A percentile compares a stretch with the other conserved stretches of the same genome.
Evolutionary conservation across 768 basidiomycete genomes (phyloP).

Genomic region (Suillus spraguei): DNA sequence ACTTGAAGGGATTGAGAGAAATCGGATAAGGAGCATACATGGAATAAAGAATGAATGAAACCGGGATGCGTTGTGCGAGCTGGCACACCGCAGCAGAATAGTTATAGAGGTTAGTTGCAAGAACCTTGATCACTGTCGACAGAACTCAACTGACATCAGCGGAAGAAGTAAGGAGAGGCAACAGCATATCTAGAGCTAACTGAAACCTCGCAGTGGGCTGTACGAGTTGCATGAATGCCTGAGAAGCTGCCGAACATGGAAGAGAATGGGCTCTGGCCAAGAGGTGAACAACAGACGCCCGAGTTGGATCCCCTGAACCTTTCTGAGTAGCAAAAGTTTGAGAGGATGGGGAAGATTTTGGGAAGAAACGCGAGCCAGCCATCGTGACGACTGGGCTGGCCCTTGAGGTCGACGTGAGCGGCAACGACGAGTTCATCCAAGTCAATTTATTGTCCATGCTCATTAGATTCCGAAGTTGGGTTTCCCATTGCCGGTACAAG

Average conservation of each 20-base stretch:
- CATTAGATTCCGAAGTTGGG: conserved; percentile 12
- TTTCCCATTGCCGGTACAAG: conserved; percentile 3
- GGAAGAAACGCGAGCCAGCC: conserved; percentile 36
- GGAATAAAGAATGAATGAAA: conserved; percentile 78
- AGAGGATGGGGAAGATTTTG: conserved; percentile 33
- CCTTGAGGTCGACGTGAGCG: conserved; percentile 35
- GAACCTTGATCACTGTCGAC: conserved; percentile 14
- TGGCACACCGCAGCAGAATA: conserved; percentile 29
- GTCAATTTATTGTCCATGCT: conserved; percentile 35
- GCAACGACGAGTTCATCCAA: conserved; percentile 31
- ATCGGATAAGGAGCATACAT: conserved; percentile 82
- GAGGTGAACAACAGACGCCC: conserved; percentile 68
- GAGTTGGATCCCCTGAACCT: conserved; percentile 45
- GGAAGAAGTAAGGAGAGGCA: conserved; percentile 65
- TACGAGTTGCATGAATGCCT: conserved; percentile 75
- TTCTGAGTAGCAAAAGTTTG: conserved; percentile 34
- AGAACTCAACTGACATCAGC: conserved; percentile 51
- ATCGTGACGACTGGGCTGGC: conserved; percentile 25
- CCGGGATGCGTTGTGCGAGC: conserved; percentile 76
- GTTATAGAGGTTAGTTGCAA: conserved; percentile 16
- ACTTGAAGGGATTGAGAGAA: conserved; percentile 80
- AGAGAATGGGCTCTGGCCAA: conserved; percentile 65
- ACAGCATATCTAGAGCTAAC: conserved; percentile 79
- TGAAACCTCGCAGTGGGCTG: conserved; percentile 79
- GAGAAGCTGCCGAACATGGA: conserved; percentile 77